Conservation (phyloP, 164 flowering plant genomes). For the Platanus orientalis region DNA sequence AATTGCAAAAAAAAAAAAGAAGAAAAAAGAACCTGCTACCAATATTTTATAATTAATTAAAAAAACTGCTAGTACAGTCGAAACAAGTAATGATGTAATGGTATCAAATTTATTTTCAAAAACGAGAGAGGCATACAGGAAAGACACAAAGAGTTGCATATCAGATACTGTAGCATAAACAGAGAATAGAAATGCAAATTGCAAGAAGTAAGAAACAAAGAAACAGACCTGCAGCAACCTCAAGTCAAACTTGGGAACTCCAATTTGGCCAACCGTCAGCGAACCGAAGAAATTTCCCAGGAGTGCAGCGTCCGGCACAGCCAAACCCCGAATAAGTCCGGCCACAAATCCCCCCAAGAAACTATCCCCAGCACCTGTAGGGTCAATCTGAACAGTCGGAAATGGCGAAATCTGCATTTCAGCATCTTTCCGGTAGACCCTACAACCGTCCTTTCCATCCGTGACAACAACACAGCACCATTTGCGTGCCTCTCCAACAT, state of each 20-base stretch:
- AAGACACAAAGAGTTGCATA: neutral
- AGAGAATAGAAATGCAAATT: neutral
- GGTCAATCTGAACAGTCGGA: conserved; percentile 69
- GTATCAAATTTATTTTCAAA: too few species aligned
- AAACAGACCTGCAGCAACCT: conserved; percentile 59
- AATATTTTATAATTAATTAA: too few species aligned
- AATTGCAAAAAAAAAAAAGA: too few species aligned
- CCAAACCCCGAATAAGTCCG: conserved; percentile 59
- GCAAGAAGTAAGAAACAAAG: neutral
- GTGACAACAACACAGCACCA: conserved; percentile 87
- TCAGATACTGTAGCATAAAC: neutral
- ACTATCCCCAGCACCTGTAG: conserved; percentile 97
- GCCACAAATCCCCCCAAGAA: conserved; percentile 82
- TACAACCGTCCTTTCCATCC: conserved; percentile 80
- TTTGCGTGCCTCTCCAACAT: conserved; percentile 68
- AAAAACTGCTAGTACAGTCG: neutral
- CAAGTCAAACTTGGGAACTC: conserved; percentile 62
- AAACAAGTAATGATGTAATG: neutral
- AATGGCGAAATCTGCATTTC: conserved; percentile 63
- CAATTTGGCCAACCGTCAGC: conserved; percentile 72
- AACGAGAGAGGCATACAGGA: too few species aligned
- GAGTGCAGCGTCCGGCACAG: conserved; percentile 82
- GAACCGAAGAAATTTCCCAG: conserved; percentile 94
- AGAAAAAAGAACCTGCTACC: too few species aligned
- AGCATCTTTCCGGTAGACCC: conserved; percentile 48